Evolutionary conservation across 495 filamentous ascomycete genomes (phyloP).

Genomic region (Aspergillus mulundensis): DNA sequence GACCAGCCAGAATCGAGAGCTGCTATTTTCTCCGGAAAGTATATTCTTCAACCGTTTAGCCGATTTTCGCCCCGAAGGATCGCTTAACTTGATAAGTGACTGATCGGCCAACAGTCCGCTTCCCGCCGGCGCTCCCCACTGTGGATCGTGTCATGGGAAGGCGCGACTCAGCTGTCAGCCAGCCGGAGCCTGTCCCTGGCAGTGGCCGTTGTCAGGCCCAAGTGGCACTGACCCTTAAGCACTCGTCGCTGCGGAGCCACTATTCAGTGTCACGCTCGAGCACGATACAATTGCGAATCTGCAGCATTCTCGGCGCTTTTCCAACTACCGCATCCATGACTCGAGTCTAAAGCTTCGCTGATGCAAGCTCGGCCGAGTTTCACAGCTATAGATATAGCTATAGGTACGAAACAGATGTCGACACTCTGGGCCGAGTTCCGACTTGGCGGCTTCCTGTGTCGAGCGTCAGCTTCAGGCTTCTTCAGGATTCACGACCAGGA

Average conservation of each 20-base stretch:
- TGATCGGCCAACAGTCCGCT: constrained; percentile 6
- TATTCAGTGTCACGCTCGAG: background rate
- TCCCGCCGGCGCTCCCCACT: background rate
- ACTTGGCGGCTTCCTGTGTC: background rate
- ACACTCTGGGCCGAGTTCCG: constrained; percentile 1
- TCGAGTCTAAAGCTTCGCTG: background rate
- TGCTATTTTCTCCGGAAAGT: background rate
- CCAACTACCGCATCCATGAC: background rate
- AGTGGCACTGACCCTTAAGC: background rate
- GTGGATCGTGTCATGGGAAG: constrained; percentile 3
- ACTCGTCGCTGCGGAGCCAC: background rate
- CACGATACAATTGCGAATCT: constrained; percentile 3
- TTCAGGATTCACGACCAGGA: background rate
- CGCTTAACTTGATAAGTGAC: constrained; percentile 8
- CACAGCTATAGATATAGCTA: background rate
- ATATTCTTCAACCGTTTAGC: background rate
- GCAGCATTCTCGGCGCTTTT: background rate
- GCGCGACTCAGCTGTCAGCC: background rate
- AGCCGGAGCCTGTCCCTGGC: background rate
- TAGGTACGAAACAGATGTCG: background rate
- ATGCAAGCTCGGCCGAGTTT: constrained; percentile 1
- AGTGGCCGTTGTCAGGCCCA: background rate
- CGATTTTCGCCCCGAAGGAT: background rate
- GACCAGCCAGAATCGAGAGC: background rate
- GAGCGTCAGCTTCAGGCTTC: background rate